Evolutionary conservation across 305 asterid species (phyloP).

Genomic region (Fraxinus ornus): DNA sequence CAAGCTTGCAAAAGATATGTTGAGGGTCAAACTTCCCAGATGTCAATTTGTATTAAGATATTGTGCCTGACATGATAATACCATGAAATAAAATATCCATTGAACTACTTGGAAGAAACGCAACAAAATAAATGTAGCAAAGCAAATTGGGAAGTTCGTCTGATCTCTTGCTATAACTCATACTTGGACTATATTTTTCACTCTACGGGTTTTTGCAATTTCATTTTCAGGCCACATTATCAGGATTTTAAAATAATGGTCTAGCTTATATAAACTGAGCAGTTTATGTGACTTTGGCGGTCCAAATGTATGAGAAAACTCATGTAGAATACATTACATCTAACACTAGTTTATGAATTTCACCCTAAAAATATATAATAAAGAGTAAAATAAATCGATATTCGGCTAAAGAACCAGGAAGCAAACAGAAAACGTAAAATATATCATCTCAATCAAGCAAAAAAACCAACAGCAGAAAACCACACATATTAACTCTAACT

Average conservation of each 20-base stretch:
- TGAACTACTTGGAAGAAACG: conserved; percentile 15
- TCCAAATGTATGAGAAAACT: neutral
- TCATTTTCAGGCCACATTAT: neutral
- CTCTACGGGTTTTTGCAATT: neutral
- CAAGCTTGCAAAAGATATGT: neutral
- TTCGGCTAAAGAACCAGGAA: neutral
- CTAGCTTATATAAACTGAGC: neutral
- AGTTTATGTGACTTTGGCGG: neutral
- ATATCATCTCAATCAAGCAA: neutral
- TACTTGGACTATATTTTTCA: neutral
- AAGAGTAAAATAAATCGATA: neutral
- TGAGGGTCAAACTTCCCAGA: neutral
- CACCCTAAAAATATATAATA: neutral
- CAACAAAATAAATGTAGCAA: neutral
- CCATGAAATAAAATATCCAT: neutral
- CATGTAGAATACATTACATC: neutral
- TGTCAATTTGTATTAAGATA: neutral
- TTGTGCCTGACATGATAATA: neutral
- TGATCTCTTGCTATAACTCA: neutral
- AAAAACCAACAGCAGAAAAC: conserved; percentile 2
- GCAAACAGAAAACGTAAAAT: neutral
- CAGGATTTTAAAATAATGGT: neutral
- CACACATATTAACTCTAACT: neutral
- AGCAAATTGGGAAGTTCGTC: neutral
- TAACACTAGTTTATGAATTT: neutral